These are phyloP conservation scores for Aspergillus panamensis DNA, from an alignment of 495 filamentous ascomycete genomes.

Conservation along the genomic window DNA sequence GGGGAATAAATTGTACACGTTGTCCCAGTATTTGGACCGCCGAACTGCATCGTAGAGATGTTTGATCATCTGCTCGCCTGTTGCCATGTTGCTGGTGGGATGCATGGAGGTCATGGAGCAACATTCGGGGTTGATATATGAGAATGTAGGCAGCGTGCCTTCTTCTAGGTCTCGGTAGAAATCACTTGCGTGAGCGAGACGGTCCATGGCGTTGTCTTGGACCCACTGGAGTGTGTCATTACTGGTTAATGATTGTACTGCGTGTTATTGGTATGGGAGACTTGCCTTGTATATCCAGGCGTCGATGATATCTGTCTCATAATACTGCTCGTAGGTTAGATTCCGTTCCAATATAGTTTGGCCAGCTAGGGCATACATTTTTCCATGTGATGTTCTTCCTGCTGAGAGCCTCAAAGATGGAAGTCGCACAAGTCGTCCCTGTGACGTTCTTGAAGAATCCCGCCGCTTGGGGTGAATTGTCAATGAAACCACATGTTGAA, in stretches of 20 bases:
- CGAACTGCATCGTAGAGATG: conserved; percentile 47
- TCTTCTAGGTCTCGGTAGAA: conserved; percentile 45
- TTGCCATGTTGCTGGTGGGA: conserved; percentile 40
- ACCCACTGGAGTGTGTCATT: conserved; percentile 25
- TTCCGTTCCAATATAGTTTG: neutral
- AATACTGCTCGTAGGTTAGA: conserved; percentile 28
- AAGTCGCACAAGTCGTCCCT: conserved; percentile 36
- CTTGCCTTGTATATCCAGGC: conserved; percentile 38
- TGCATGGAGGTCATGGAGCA: conserved; percentile 46
- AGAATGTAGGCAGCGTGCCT: conserved; percentile 43
- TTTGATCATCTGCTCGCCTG: conserved; percentile 48
- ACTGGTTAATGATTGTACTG: conserved; percentile 4
- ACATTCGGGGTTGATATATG: conserved; percentile 49
- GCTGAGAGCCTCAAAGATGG: conserved; percentile 34
- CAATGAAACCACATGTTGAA: conserved; percentile 33
- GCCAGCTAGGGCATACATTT: conserved; percentile 23
- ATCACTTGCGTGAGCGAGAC: conserved; percentile 36
- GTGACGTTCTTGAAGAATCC: conserved; percentile 37
- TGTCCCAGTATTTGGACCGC: conserved; percentile 42
- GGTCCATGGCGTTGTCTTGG: conserved; percentile 39
- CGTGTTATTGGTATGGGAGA: neutral
- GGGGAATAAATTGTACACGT: conserved; percentile 33
- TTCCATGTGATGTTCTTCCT: conserved; percentile 37
- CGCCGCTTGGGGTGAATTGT: conserved; percentile 31
- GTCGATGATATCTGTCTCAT: conserved; percentile 42